A percentile compares a stretch with the other conserved stretches of the same genome.
Conservation (phyloP, 352 stramenopile species). For the Pythium periplocum region DNA sequence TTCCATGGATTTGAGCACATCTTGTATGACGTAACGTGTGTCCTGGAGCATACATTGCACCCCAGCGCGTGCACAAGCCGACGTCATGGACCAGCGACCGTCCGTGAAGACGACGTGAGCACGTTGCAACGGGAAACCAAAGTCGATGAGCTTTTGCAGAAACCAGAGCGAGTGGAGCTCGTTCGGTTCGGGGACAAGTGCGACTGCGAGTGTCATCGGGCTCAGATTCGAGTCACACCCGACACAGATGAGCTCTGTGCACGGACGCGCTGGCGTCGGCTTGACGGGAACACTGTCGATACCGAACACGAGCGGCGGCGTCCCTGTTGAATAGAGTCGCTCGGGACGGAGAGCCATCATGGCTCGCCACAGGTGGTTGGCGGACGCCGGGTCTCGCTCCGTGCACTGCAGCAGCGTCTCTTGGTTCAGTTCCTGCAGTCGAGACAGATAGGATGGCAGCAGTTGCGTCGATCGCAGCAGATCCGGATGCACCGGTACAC, state of each 20-base stretch:
- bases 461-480: slow-evolving; percentile 20
- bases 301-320: slow-evolving; percentile 25
- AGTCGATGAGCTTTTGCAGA: slow-evolving; percentile 32
- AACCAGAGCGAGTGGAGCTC: slow-evolving; percentile 36
- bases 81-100: slow-evolving; percentile 17
- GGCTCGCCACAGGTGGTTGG: slow-evolving; percentile 22
- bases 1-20: slow-evolving; percentile 15
- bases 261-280: too few relatives aligned
- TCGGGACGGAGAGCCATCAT: slow-evolving; percentile 35
- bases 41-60: slow-evolving; percentile 31
- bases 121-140: slow-evolving; percentile 37
- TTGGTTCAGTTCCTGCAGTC: slow-evolving; percentile 29
- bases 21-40: slow-evolving; percentile 31
- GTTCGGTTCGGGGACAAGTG: slow-evolving; percentile 28
- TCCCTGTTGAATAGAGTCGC: slow-evolving; percentile 27
- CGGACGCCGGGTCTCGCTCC: slow-evolving; percentile 21
- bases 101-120: slow-evolving; percentile 32
- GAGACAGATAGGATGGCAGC: slow-evolving; percentile 36
- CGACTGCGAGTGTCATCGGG: slow-evolving; percentile 29
- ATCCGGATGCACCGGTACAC: slow-evolving; percentile 2
- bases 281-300: slow-evolving; percentile 17
- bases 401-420: slow-evolving; percentile 22
- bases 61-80: slow-evolving; percentile 17
- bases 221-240: slow-evolving; percentile 33
- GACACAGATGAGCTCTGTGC: slow-evolving; percentile 27